phyloP scores from a whole-genome alignment of 148 eudicot species.

The Polygonum aviculare region DNA sequence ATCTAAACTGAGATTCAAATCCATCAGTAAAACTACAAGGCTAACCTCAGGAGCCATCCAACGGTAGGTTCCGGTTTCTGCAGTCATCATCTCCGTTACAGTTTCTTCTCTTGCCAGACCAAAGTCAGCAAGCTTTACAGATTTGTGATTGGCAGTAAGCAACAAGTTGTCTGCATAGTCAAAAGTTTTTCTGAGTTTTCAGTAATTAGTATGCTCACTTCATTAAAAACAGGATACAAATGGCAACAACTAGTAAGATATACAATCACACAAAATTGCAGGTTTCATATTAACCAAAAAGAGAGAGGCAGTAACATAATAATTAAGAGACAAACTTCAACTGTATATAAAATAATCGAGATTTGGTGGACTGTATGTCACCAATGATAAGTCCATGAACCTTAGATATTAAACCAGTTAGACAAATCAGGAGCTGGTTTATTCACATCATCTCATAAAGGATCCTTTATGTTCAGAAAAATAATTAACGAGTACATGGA shows the following conservation, averaged over 20 bases:
- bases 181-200: constrained; percentile 14
- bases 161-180: constrained; percentile 76
- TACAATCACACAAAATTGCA: background rate
- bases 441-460: background rate
- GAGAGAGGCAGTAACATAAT: too few species aligned
- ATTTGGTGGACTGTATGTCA: background rate
- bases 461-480: background rate
- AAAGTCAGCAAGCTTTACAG: constrained; percentile 96
- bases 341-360: background rate
- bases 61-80: constrained; percentile 97
- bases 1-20: background rate
- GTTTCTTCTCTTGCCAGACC: constrained; percentile 99
- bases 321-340: too few species aligned
- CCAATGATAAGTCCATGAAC: background rate
- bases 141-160: constrained; percentile 79
- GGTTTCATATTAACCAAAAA: background rate
- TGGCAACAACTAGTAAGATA: background rate
- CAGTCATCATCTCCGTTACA: constrained; percentile 97
- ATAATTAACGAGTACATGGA: background rate
- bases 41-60: constrained; percentile 99
- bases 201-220: background rate
- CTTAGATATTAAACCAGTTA: background rate
- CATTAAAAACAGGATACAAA: background rate
- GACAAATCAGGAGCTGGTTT: background rate
- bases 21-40: background rate